Evolutionary conservation across 1,284 basidiomycete genomes (phyloP).

Genomic region (Apiotrichum sp.): DNA sequence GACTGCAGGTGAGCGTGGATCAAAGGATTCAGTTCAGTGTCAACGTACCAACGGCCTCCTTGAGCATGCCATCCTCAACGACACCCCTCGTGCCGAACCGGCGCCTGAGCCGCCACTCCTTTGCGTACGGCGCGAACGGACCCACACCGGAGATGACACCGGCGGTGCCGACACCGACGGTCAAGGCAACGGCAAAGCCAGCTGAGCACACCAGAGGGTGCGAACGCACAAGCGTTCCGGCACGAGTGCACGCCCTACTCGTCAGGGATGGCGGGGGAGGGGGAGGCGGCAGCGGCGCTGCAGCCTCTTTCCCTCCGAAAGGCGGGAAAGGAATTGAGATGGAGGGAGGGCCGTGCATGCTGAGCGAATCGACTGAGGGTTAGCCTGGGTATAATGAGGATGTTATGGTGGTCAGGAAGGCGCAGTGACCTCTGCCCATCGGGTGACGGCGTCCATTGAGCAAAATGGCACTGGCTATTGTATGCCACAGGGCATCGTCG

Average conservation of each 20-base stretch:
- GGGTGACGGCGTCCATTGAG: too few relatives aligned
- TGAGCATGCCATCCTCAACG: constrained; percentile 43
- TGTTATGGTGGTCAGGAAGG: not conserved
- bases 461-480: too few relatives aligned
- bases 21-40: not conserved
- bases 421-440: not conserved
- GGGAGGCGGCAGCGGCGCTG: constrained; percentile 31
- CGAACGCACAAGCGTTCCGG: not conserved
- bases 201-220: constrained; percentile 31
- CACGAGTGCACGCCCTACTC: constrained; percentile 9
- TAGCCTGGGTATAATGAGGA: not conserved
- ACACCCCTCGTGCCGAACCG: constrained; percentile 29
- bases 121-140: constrained; percentile 8
- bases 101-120: constrained; percentile 12
- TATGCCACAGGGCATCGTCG: too few relatives aligned
- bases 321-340: constrained; percentile 45
- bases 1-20: constrained; percentile 25
- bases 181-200: constrained; percentile 20
- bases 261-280: constrained; percentile 17
- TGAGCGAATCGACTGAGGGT: constrained; percentile 40
- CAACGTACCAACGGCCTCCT: constrained; percentile 41
- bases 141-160: constrained; percentile 13
- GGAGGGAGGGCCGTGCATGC: constrained; percentile 40
- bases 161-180: constrained; percentile 30
- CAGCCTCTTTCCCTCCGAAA: constrained; percentile 31